Evolutionary conservation across 2,329 filamentous ascomycete species (phyloP).

Genomic region (Ophiostoma himal-ulmi): DNA sequence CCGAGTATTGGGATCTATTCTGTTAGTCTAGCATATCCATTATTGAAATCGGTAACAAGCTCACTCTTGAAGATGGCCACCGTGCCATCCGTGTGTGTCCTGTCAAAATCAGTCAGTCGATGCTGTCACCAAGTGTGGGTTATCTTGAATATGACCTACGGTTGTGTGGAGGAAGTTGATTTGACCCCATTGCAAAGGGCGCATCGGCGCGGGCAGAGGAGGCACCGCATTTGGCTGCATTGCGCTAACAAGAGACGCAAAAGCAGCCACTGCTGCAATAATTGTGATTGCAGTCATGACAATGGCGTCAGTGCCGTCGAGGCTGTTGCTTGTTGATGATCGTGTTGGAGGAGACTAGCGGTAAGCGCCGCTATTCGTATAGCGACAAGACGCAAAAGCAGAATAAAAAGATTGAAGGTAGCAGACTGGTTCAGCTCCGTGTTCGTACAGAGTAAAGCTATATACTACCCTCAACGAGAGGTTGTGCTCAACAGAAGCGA

Average conservation of each 20-base stretch:
- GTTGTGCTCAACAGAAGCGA: neutral
- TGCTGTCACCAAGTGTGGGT: neutral
- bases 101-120: neutral
- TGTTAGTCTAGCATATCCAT: neutral
- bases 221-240: slow-evolving; percentile 75
- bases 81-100: slow-evolving; percentile 93
- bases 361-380: neutral
- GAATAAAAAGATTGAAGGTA: neutral
- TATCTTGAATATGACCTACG: slow-evolving; percentile 17
- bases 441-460: neutral
- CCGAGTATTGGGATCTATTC: slow-evolving; percentile 74
- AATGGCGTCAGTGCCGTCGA: neutral
- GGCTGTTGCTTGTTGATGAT: neutral
- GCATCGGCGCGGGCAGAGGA: slow-evolving; percentile 73
- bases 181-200: slow-evolving; percentile 83
- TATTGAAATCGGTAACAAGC: slow-evolving; percentile 27
- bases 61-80: slow-evolving; percentile 85
- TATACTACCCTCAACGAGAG: neutral
- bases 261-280: slow-evolving; percentile 18
- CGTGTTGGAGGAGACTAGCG: neutral
- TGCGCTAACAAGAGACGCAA: slow-evolving; percentile 36
- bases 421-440: neutral
- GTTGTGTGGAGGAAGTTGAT: slow-evolving; percentile 97
- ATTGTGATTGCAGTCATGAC: neutral
- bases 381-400: neutral